A percentile compares a stretch with the other conserved stretches of the same genome.
Evolutionary conservation across 1,284 basidiomycete species (phyloP).

Genomic region (Kwoniella shivajii): DNA sequence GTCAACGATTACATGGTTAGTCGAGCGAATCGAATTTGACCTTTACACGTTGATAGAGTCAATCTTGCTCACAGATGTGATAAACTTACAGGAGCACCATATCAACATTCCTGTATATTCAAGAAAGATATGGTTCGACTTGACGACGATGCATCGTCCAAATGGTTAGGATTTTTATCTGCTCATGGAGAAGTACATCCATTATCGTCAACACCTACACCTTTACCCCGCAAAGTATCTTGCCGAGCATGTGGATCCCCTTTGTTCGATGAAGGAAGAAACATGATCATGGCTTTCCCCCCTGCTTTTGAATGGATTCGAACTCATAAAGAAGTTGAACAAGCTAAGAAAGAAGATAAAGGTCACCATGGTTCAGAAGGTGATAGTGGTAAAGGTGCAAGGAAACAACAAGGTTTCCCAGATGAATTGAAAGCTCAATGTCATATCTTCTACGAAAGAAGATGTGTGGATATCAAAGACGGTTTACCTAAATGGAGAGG

Average conservation of each 20-base stretch:
- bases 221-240: conserved; percentile 38
- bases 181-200: conserved; percentile 43
- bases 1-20: conserved; percentile 41
- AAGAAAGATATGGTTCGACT: conserved; percentile 35
- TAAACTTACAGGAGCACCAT: conserved; percentile 26
- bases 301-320: conserved; percentile 38
- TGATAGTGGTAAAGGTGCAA: conserved; percentile 13
- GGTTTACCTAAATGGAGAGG: conserved; percentile 39
- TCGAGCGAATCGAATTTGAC: neutral
- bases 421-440: conserved; percentile 25
- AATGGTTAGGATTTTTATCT: conserved; percentile 38
- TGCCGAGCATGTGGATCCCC: conserved; percentile 39
- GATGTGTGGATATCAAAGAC: conserved; percentile 33
- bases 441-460: conserved; percentile 43
- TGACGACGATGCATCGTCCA: conserved; percentile 19
- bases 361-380: conserved; percentile 6
- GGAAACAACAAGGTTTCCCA: conserved; percentile 27
- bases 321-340: conserved; percentile 27
- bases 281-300: conserved; percentile 45
- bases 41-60: neutral
- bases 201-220: conserved; percentile 33
- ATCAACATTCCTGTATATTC: conserved; percentile 38
- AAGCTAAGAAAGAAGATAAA: conserved; percentile 13
- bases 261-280: conserved; percentile 41
- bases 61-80: neutral